Base-by-base conservation (phyloP, 441 rosid genomes). In the Manihot esculenta region DNA sequence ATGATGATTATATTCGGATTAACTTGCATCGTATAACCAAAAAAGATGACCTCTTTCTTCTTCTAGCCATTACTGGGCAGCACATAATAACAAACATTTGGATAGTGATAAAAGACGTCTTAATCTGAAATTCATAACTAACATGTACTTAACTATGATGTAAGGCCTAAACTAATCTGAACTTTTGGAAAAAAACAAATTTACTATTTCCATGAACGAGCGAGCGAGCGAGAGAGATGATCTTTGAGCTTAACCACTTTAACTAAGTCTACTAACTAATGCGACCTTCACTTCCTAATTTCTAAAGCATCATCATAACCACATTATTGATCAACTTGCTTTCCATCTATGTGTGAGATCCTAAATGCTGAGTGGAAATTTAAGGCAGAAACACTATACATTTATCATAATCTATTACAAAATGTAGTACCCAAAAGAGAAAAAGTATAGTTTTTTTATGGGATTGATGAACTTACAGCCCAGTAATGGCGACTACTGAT, bases 401-500 rank as follows among this genome's bases (percentile, higher is more conserved):
- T 50, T 21, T 15, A 8, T n/a, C 56, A 57, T 44, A 23, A 69
- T 15, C 17, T 1, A 45, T 33, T 26, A 13, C 26, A 17, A 12
- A 8, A 69, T 17, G 44, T 49, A 60, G 59, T 23, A 13, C 48
- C 20, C 21, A 67, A 44, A 15, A 17, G 30, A 61, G 26, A 15
- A 26, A 55, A 38, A 12, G 15, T 1, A 4, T 1, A 4, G 44
- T 20, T 41, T 45, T 1, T 14, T 20, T n/a, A 48, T 2, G 27
- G 38, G 66, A 13, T 20, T 10, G 58, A 44, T 11, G 47, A 70
- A 72, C 97, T 83, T 83, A 94, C 98, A 59, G 97, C 93, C 98
- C 97, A 94, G 74, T 94, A 94, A 81, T 92, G 98, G n/a, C 71
- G 90, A 8, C 86, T 84, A 33, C 84, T 84, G 63, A 92, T 84